Evolutionary conservation across 2,329 filamentous ascomycete genomes (phyloP), one percentile per base, ranked within the genome.

Genomic region (Beauveria scarabaeidicola): DNA sequence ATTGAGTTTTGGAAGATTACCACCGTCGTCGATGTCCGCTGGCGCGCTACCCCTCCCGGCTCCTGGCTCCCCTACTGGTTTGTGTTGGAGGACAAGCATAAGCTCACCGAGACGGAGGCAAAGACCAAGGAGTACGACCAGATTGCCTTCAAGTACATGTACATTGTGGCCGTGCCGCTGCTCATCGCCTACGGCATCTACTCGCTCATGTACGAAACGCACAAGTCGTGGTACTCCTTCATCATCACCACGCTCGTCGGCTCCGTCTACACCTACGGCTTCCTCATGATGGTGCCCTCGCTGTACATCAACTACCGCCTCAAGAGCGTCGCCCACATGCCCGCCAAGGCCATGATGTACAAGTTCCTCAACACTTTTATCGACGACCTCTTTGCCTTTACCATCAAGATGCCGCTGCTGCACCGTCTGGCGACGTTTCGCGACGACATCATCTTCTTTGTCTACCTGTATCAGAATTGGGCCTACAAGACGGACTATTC

Each of bases 351-450:
- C 52, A 94, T 99, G 91, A 93, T 87, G 73, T 97, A 97, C 83
- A 97, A 97, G 77, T 96, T 96, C 76, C 78, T 97, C 65, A 97
- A 97, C 78, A 97, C 94, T 5, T 99, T 99, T 73, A 97, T 99
- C 72, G 94, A 99, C 74, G 94, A 99, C 70, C 80, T 99, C 36
- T 99, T 99, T 70, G 94, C 94, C 2, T 99, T 97, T 69, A 99
- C 94, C 43, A 97, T 99, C 78, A 97, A 97, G 78, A 99, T 99
- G 94, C 94, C 94, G 0, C 85, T 92, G 63, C 80, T 99, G 55
- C 94, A 99, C 74, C 85, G 94, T 17, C 79, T 99, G 54, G 91
- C 94, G 0, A 97, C 94, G 0, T 82, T 99, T 64, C 83, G 94
- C 62, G 94, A 99, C 72, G 94, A 99, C 69, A 81, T 99, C 65